phyloP scores from a whole-genome alignment of 768 basidiomycete genomes.

The Mycena amicta region DNA sequence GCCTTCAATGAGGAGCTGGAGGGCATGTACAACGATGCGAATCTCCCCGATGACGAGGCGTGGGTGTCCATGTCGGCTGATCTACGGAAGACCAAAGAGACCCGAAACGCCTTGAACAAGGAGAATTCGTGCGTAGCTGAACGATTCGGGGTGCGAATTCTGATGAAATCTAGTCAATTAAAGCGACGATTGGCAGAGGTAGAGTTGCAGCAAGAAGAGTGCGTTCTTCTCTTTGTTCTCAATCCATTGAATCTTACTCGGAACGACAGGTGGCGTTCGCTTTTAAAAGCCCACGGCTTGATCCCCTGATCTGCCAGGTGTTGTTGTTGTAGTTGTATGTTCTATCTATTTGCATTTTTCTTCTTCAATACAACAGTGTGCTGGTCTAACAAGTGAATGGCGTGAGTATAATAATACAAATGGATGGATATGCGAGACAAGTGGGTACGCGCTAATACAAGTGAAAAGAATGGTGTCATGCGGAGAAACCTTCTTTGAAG shows the following conservation, averaged over 20 bases:
- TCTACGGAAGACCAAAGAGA: conserved; percentile 72
- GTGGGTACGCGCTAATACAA: no score
- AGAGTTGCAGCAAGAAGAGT: conserved; percentile 83
- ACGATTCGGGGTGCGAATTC: no score
- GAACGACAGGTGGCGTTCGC: conserved; percentile 61
- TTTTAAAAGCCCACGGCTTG: conserved; percentile 55
- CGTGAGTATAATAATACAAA: not conserved
- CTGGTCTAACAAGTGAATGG: not conserved
- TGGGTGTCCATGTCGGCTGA: conserved; percentile 79
- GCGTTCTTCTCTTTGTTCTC: conserved; percentile 31
- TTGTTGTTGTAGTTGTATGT: conserved; percentile 7
- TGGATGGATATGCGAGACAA: not conserved
- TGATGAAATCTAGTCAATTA: conserved; percentile 51
- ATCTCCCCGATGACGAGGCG: conserved; percentile 81
- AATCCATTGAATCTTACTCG: not conserved
- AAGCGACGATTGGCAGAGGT: conserved; percentile 70
- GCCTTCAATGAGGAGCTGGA: conserved; percentile 95
- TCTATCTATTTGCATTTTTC: conserved; percentile 18
- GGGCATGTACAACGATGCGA: conserved; percentile 83
- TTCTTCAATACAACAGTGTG: not conserved
- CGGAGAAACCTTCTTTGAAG: conserved; percentile 9
- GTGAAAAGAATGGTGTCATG: no score
- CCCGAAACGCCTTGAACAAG: conserved; percentile 68
- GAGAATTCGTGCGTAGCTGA: conserved; percentile 88
- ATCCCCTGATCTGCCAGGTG: conserved; percentile 31